A percentile compares a stretch with the other conserved stretches of the same genome.
Evolutionary conservation across 495 filamentous ascomycete genomes (phyloP).

Genomic region (Xylaria telfairii): DNA sequence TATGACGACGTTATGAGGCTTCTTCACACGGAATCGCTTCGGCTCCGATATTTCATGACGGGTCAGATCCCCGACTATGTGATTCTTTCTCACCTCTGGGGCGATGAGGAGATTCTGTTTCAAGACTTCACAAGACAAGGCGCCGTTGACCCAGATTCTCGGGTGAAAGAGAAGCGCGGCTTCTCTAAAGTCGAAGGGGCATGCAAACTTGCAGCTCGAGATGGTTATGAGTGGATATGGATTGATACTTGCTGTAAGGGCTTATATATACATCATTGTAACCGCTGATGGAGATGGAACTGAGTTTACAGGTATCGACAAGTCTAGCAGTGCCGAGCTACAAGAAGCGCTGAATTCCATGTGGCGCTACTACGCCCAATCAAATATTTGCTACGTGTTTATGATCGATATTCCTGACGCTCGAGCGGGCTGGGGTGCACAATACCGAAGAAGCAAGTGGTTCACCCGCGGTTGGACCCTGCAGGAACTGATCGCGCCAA

Average conservation of each 20-base stretch:
- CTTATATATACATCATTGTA: background rate
- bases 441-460: background rate
- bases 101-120: slow-evolving; percentile 22
- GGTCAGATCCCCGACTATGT: slow-evolving; percentile 30
- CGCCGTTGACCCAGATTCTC: background rate
- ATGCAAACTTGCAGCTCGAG: background rate
- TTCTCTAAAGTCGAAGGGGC: background rate
- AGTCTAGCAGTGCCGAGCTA: slow-evolving; percentile 51
- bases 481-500: slow-evolving; percentile 14
- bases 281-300: background rate
- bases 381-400: slow-evolving; percentile 20
- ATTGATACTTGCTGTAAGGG: slow-evolving; percentile 6
- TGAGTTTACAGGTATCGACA: slow-evolving; percentile 33
- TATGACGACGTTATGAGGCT: background rate
- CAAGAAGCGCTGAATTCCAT: slow-evolving; percentile 56
- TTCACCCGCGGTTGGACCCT: slow-evolving; percentile 16
- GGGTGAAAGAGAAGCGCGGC: background rate
- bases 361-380: slow-evolving; percentile 45
- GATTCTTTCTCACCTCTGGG: slow-evolving; percentile 30
- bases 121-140: slow-evolving; percentile 13
- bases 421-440: background rate
- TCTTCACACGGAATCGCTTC: background rate
- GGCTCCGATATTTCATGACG: background rate
- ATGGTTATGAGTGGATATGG: slow-evolving; percentile 6
- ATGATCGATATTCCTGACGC: slow-evolving; percentile 2